phyloP scores from a whole-genome alignment of 305 asterid species.

The Solanum hybrid region DNA sequence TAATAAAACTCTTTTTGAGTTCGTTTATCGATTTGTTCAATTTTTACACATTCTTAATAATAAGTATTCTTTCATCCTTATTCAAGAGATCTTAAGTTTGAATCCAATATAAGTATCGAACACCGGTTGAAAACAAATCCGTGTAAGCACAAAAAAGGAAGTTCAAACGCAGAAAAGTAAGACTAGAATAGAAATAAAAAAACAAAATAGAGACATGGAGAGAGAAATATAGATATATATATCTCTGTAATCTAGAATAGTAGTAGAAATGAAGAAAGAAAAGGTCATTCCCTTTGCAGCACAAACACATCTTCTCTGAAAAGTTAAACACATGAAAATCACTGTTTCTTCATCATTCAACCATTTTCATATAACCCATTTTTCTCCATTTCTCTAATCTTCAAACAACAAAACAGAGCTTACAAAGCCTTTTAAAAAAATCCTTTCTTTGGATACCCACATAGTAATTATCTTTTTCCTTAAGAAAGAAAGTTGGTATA shows the following conservation, averaged over 20 bases:
- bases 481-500: not conserved
- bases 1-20: too few relatives aligned
- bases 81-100: fast-evolving
- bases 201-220: not conserved
- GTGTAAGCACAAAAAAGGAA: constrained; percentile 10
- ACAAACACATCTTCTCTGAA: not conserved
- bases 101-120: not conserved
- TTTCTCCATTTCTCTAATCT: not conserved
- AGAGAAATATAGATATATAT: not conserved
- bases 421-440: not conserved
- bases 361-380: not conserved
- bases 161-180: constrained; percentile 8
- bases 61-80: too few relatives aligned
- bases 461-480: not conserved
- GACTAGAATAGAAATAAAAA: not conserved
- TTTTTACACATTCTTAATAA: too few relatives aligned
- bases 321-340: not conserved
- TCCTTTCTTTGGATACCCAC: not conserved
- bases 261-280: not conserved
- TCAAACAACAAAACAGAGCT: not conserved
- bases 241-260: not conserved
- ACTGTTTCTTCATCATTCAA: not conserved
- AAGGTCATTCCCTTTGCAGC: not conserved
- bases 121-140: not conserved
- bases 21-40: too few relatives aligned